Evolutionary conservation across 768 basidiomycete genomes (phyloP).

Genomic region (Amanita jacksonii): DNA sequence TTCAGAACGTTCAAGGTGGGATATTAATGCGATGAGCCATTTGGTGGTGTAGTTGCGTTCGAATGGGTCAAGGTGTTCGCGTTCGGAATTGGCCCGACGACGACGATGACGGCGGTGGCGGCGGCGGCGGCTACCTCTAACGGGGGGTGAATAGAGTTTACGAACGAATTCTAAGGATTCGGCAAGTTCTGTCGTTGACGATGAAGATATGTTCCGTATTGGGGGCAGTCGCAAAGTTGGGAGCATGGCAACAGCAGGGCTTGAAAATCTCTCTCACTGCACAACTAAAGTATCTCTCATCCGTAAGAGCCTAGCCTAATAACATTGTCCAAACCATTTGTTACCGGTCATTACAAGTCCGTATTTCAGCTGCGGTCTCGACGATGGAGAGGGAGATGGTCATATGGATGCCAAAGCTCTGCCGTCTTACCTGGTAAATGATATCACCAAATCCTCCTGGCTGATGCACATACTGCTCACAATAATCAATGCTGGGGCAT

Average conservation of each 20-base stretch:
- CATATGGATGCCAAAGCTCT: too few relatives aligned
- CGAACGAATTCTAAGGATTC: conserved; percentile 41
- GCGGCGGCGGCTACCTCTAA: conserved; percentile 47
- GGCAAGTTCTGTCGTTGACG: conserved; percentile 27
- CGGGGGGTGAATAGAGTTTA: conserved; percentile 47
- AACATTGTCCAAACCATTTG: too few relatives aligned
- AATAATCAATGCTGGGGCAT: too few relatives aligned
- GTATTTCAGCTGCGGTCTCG: too few relatives aligned
- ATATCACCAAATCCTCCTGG: too few relatives aligned
- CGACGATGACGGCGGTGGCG: not conserved
- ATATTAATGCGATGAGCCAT: conserved; percentile 66
- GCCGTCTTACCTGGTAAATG: too few relatives aligned
- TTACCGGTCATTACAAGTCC: too few relatives aligned
- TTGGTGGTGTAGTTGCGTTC: conserved; percentile 60
- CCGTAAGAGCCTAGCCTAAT: too few relatives aligned
- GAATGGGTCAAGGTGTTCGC: conserved; percentile 46
- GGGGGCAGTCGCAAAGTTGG: conserved; percentile 50
- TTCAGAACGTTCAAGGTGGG: conserved; percentile 23
- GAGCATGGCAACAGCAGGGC: not conserved
- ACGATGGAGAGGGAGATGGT: too few relatives aligned
- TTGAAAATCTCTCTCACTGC: not conserved
- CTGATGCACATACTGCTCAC: too few relatives aligned
- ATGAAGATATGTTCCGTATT: conserved; percentile 32
- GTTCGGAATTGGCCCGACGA: not conserved
- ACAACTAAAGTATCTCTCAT: too few relatives aligned